These are phyloP conservation scores for Phytophthora chlamydospora DNA, from an alignment of 352 stramenopile genomes.

Conservation along the genomic window DNA sequence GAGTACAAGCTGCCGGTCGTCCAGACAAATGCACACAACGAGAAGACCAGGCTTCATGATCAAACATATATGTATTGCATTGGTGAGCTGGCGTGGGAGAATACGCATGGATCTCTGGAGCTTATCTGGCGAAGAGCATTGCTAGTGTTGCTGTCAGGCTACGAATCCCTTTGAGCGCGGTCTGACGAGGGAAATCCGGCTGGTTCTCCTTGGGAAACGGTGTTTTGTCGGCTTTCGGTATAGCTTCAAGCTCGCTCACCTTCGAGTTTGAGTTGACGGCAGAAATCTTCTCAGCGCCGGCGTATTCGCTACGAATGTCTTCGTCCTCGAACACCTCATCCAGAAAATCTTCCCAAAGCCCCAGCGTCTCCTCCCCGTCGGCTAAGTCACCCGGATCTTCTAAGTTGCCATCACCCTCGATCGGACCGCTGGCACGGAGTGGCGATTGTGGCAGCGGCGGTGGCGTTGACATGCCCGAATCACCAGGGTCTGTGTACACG, in stretches of 20 bases:
- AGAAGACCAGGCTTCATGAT: too few relatives aligned
- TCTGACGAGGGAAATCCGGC: neutral
- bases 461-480: neutral
- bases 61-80: too few relatives aligned
- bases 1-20: conserved; percentile 78
- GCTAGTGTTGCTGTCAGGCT: conserved; percentile 6
- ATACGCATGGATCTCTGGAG: too few relatives aligned
- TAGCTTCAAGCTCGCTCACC: conserved; percentile 4
- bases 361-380: neutral
- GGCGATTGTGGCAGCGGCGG: neutral
- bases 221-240: conserved; percentile 1
- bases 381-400: conserved; percentile 11
- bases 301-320: neutral
- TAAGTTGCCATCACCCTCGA: neutral
- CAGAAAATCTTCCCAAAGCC: conserved; percentile 2
- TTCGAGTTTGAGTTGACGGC: neutral
- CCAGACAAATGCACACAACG: too few relatives aligned
- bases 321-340: conserved; percentile 4
- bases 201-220: conserved; percentile 9
- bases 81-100: too few relatives aligned
- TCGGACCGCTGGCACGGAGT: neutral
- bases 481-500: neutral
- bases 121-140: neutral
- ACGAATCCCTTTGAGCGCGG: neutral
- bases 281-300: neutral